Evolutionary conservation across 169 alveolate genomes (phyloP).

Genomic region (Plasmodium ovale): DNA sequence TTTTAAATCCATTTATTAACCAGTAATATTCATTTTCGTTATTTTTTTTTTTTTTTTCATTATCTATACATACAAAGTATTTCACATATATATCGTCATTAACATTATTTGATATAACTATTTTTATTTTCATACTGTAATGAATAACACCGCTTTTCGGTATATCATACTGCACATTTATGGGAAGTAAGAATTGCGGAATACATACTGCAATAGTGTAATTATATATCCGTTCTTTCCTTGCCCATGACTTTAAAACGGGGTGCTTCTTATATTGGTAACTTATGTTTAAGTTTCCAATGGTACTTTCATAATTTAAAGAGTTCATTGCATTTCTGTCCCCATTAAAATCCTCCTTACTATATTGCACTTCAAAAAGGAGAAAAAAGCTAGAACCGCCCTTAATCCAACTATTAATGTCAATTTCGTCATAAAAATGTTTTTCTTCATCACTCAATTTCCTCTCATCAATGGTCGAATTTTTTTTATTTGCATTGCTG

Average conservation of each 20-base stretch:
- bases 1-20: slow-evolving; percentile 74
- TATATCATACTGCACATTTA: slow-evolving; percentile 51
- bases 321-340: background rate
- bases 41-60: background rate
- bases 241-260: background rate
- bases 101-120: slow-evolving; percentile 22
- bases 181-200: slow-evolving; percentile 56
- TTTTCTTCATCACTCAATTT: slow-evolving; percentile 7
- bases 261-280: slow-evolving; percentile 21
- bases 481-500: background rate
- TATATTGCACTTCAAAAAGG: slow-evolving; percentile 57
- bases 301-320: slow-evolving; percentile 23
- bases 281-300: slow-evolving; percentile 30
- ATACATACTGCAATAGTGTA: slow-evolving; percentile 24
- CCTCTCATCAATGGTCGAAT: background rate
- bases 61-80: slow-evolving; percentile 33
- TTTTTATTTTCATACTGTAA: slow-evolving; percentile 31
- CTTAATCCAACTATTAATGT: slow-evolving; percentile 31
- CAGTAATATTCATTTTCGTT: slow-evolving; percentile 21
- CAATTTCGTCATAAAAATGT: slow-evolving; percentile 44
- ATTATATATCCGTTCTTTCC: slow-evolving; percentile 3
- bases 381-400: slow-evolving; percentile 48
- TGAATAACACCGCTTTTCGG: slow-evolving; percentile 62
- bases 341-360: background rate
- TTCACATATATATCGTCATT: slow-evolving; percentile 68